These are phyloP conservation scores for Lodderomyces metapsilosis DNA, from an alignment of 1,139 yeast species.

Conservation along the genomic window DNA sequence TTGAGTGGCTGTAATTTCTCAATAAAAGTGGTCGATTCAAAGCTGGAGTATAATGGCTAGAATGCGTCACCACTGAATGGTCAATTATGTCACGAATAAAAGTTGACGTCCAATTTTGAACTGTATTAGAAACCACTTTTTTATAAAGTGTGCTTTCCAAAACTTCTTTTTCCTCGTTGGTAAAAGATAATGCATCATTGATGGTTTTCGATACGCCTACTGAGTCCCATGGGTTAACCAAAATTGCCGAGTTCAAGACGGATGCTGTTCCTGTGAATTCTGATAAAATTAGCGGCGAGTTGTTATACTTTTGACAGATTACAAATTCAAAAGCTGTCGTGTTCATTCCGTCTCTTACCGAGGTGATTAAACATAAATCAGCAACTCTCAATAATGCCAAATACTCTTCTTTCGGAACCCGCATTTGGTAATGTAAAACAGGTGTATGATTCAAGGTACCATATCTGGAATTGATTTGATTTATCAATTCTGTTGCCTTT, in stretches of 20 bases:
- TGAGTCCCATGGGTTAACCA: conserved; percentile 96
- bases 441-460: conserved; percentile 82
- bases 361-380: conserved; percentile 83
- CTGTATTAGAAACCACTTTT: conserved; percentile 67
- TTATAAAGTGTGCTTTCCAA: conserved; percentile 56
- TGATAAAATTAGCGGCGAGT: conserved; percentile 77
- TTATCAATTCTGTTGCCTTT: conserved; percentile 75
- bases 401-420: conserved; percentile 86
- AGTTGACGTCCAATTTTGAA: conserved; percentile 76
- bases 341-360: conserved; percentile 95
- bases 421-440: conserved; percentile 87
- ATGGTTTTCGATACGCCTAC: conserved; percentile 89
- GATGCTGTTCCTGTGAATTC: conserved; percentile 94
- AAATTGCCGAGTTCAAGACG: conserved; percentile 71
- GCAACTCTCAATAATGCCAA: conserved; percentile 85
- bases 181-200: conserved; percentile 60
- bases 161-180: conserved; percentile 35
- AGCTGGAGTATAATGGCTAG: conserved; percentile 73
- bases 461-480: conserved; percentile 76
- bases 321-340: conserved; percentile 92
- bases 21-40: conserved; percentile 70
- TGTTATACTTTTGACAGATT: conserved; percentile 73
- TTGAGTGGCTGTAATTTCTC: conserved; percentile 57
- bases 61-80: conserved; percentile 45
- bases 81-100: conserved; percentile 56